Percentiles rank a stretch among this genome's conserved stretches.
Conservation (phyloP, 257 asterid species). For the Solanum peruvianum region DNA sequence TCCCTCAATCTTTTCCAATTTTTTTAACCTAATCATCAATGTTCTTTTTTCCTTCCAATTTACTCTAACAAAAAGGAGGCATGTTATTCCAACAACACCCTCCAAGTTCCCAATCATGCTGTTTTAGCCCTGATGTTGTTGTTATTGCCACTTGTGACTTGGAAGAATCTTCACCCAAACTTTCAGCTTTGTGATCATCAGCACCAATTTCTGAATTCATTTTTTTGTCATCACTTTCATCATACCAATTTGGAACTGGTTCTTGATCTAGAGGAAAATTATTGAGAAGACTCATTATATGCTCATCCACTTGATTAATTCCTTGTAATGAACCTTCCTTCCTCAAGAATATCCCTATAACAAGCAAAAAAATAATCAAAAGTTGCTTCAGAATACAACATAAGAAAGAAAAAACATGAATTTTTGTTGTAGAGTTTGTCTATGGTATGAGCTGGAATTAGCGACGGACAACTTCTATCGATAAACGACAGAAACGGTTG, state of each 20-base stretch:
- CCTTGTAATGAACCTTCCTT: constrained; percentile 6
- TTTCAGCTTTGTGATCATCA: constrained; percentile 9
- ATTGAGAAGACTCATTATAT: constrained; percentile 39
- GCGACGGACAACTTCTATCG: not conserved
- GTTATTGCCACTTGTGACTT: constrained; percentile 13
- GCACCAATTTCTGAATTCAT: not conserved
- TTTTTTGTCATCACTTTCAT: constrained; percentile 8
- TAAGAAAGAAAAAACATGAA: not conserved
- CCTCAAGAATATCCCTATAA: not conserved
- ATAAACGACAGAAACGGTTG: not conserved
- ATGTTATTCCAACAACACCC: constrained; percentile 38
- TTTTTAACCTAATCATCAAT: not conserved
- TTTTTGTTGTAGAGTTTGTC: not conserved
- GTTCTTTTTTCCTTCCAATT: too few relatives aligned
- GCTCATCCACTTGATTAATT: constrained; percentile 30
- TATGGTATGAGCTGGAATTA: not conserved
- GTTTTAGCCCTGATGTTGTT: constrained; percentile 1
- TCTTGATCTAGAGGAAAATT: constrained; percentile 35
- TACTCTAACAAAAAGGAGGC: constrained; percentile 30
- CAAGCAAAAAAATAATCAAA: not conserved
- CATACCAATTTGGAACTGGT: constrained; percentile 45
- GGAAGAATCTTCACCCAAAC: constrained; percentile 5
- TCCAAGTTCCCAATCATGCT: constrained; percentile 30
- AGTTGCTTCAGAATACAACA: not conserved
- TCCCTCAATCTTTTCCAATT: not conserved